Base-by-base conservation (phyloP, 163 green algal species). In the Chlorella variabilis region DNA sequence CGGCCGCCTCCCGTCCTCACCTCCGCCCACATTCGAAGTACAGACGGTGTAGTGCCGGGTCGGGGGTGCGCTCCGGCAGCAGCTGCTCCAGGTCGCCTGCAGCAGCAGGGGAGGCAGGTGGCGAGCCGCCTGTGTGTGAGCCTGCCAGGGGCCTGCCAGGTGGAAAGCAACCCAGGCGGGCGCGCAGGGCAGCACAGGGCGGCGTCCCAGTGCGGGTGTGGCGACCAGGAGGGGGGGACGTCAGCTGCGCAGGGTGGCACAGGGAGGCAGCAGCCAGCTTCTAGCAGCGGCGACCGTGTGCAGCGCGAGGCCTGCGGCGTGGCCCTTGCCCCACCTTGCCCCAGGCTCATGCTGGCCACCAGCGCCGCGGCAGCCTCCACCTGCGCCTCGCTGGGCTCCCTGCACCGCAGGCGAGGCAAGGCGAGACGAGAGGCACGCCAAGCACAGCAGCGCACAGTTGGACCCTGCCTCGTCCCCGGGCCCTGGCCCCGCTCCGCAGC, bases 341-440 rank as follows among this genome's bases (percentile, higher is more conserved):
- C 61, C 59, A 84, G 79, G 36, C 17, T n/a, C 68, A 84, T 80
- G 34, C 65, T 54, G 4, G 23, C 34, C 34, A 84, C 62, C 68
- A 84, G 79, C 17, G 18, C 59, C 51, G 25, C 45, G 8, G 66
- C 66, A 9, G 54, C 79, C 5, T 54, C 62, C 61, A 78, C 18
- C 45, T 84, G 79, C 42, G 62, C 61, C 38, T 61, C 21, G 18
- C 9, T 75, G 48, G 75, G 75, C 2, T 1, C 29, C 75, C 75
- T 81, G 75, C 39, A 66, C 15, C 27, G 23, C 45, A 1, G 15
- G 31, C 15, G 29, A 75, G 66, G 27, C 3, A 21, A 15, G 39
- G 6, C n/a, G n/a, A n/a, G n/a, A n/a, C n/a, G n/a, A n/a, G 36
- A 31, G 8, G 66, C 18, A 20, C 3, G 39, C 11, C 2, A 38